Base-by-base conservation (phyloP, 495 filamentous ascomycete species). In the Daldinia childiae region DNA sequence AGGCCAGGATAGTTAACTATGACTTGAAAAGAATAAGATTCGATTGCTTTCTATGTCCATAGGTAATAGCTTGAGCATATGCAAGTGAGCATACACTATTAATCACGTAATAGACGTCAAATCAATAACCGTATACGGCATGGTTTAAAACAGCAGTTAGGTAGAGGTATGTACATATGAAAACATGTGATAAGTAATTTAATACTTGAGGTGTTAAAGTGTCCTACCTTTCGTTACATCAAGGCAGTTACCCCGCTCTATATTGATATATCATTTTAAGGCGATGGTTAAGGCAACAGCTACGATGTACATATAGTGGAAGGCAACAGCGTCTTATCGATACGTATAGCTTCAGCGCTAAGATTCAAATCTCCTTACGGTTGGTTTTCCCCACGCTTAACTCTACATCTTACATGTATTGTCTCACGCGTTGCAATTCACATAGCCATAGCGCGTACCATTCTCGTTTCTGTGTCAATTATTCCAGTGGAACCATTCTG, bases 211-310 rank as follows among this genome's bases (percentile, higher is more conserved):
- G 6, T 4, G 27, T 29, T 29, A 29, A 29, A 29, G 27, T 29
- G 27, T 29, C 29, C 4, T 32, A 32, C 19, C 17, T 9, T 48
- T 19, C 43, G 43, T 48, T 48, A 48, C 17, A 45, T 9, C 17
- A 45, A 30, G 50, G 50, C 26, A 30, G 26, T 14, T 52, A 52
- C 50, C 50, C 50, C 50, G 27, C 50, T 54, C 27, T 54, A 54
- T 19, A 19, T 48, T 19, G 15, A 29, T 52, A 26, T 29, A 19
- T 50, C 45, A 21, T n/a, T 14, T 21, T 54, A 24, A n/a, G 50
- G 24, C 19, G 4, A 29, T 6, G 6, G 4, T 15, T 12, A 15
- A 29, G 24, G 15, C 26, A 52, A 27, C 19, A 52, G 8, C 21
- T 15, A 19, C 41, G 6, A 19, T 48, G 43, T 36, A 36, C 34